Percentiles rank a stretch among this genome's conserved stretches.
Conservation (phyloP, 495 filamentous ascomycete genomes). For the Neurospora sp. region DNA sequence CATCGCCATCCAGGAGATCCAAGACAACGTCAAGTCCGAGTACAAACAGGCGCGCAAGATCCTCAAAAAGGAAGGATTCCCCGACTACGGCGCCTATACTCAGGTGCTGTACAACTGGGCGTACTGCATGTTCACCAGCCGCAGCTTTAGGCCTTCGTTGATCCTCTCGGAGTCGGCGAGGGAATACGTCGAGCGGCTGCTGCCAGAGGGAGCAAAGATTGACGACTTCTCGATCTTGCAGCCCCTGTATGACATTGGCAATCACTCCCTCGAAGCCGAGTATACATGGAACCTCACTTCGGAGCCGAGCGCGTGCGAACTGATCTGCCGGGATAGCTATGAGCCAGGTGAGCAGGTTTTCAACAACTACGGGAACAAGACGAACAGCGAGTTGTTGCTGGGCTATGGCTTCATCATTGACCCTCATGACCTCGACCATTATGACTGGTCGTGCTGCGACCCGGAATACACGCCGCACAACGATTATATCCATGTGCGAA, state of each 20-base stretch:
- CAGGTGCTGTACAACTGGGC: slow-evolving; percentile 43
- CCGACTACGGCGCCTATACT: slow-evolving; percentile 24
- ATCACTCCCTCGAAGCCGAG: slow-evolving; percentile 36
- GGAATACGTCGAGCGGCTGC: slow-evolving; percentile 2
- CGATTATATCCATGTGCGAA: slow-evolving; percentile 39
- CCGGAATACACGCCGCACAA: slow-evolving; percentile 26
- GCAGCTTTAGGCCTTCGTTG: slow-evolving; percentile 42
- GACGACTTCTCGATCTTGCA: slow-evolving; percentile 44
- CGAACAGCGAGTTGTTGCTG: slow-evolving; percentile 42
- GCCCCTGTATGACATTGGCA: slow-evolving; percentile 43
- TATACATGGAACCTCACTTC: slow-evolving; percentile 30
- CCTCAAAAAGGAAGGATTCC: slow-evolving; percentile 24
- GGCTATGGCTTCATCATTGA: slow-evolving; percentile 41
- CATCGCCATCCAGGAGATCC: slow-evolving; percentile 35
- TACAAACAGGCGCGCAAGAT: slow-evolving; percentile 32
- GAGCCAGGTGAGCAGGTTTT: slow-evolving; percentile 32
- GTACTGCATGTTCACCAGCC: slow-evolving; percentile 42
- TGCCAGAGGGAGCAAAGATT: slow-evolving; percentile 16
- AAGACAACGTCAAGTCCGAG: slow-evolving; percentile 28
- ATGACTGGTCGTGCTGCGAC: no score
- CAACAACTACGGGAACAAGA: slow-evolving; percentile 47
- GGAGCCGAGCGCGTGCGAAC: slow-evolving; percentile 19
- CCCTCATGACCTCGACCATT: slow-evolving; percentile 10
- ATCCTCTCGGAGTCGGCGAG: slow-evolving; percentile 18
- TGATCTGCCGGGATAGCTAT: slow-evolving; percentile 19